Conservation (phyloP, 208 protist genomes). For the Zelonia costaricensis region DNA sequence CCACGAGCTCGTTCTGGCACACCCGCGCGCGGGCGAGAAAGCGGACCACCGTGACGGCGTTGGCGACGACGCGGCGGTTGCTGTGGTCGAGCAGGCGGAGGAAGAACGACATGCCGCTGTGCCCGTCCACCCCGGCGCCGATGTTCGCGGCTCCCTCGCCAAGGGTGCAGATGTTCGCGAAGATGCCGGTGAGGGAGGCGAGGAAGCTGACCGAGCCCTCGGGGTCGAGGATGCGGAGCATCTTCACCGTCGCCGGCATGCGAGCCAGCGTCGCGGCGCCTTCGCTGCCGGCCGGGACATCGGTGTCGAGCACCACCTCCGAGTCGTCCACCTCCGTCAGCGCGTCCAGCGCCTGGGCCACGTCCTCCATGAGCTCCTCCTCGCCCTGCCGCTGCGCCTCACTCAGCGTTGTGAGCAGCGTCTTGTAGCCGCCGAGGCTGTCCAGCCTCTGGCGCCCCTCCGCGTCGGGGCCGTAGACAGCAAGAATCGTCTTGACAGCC, state of each 20-base stretch:
- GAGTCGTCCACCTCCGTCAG: slow-evolving; percentile 76
- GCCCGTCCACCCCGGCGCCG: slow-evolving; percentile 64
- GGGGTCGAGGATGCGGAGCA: slow-evolving; percentile 87
- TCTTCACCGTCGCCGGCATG: slow-evolving; percentile 81
- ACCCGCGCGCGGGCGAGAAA: slow-evolving; percentile 67
- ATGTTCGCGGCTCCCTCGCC: slow-evolving; percentile 56
- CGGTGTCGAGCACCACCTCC: slow-evolving; percentile 67
- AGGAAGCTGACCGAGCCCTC: slow-evolving; percentile 75
- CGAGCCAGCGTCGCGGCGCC: slow-evolving; percentile 67
- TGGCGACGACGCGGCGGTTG: slow-evolving; percentile 70
- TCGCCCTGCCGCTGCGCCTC: slow-evolving; percentile 81
- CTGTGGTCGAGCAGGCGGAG: slow-evolving; percentile 72
- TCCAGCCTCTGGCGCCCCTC: slow-evolving; percentile 53
- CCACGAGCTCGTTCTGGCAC: slow-evolving; percentile 61
- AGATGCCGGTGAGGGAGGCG: slow-evolving; percentile 75
- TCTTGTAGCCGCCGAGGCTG: slow-evolving; percentile 54
- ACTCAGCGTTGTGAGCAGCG: slow-evolving; percentile 67
- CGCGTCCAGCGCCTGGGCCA: slow-evolving; percentile 51
- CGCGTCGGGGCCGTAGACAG: slow-evolving; percentile 63
- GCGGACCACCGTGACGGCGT: slow-evolving; percentile 59
- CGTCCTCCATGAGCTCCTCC: slow-evolving; percentile 72
- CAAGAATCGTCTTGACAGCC: slow-evolving; percentile 52
- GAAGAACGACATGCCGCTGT: slow-evolving; percentile 83
- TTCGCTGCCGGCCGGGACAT: slow-evolving; percentile 72
- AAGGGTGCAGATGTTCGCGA: slow-evolving; percentile 81